These are phyloP conservation scores for Candida boleticola DNA, from an alignment of 805 yeast genomes.

Conservation along the genomic window DNA sequence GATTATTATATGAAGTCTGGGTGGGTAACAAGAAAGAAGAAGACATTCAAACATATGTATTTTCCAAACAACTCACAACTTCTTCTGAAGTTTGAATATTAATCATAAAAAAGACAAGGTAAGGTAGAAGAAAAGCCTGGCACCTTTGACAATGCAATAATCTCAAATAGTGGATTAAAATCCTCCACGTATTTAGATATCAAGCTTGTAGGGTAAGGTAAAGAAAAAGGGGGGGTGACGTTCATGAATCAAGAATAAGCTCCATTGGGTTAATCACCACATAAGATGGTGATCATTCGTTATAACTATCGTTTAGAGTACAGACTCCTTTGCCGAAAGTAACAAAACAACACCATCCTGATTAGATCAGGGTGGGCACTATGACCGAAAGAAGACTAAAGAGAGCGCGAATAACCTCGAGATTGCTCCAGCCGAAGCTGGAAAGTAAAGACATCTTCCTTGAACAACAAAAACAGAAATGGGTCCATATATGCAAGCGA, in stretches of 20 bases:
- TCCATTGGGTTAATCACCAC: constrained; percentile 73
- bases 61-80: constrained; percentile 20
- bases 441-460: too few relatives aligned
- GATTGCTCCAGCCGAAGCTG: neutral
- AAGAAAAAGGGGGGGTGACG: constrained; percentile 41
- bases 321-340: constrained; percentile 61
- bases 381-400: neutral
- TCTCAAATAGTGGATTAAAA: constrained; percentile 17
- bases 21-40: neutral
- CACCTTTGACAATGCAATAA: constrained; percentile 65
- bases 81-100: constrained; percentile 23
- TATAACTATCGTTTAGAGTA: constrained; percentile 72
- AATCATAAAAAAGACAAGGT: constrained; percentile 5
- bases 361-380: neutral
- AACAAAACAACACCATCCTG: constrained; percentile 1
- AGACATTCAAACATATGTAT: neutral
- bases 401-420: neutral
- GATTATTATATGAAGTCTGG: too few relatives aligned
- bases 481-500: neutral
- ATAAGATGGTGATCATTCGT: constrained; percentile 52
- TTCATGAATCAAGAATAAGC: constrained; percentile 77
- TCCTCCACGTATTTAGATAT: constrained; percentile 14
- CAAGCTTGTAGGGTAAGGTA: constrained; percentile 25
- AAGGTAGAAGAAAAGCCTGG: constrained; percentile 41
- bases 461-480: too few relatives aligned